These are phyloP conservation scores for Akanthomyces lecanii DNA, from an alignment of 2,329 filamentous ascomycete species.

Conservation along the genomic window DNA sequence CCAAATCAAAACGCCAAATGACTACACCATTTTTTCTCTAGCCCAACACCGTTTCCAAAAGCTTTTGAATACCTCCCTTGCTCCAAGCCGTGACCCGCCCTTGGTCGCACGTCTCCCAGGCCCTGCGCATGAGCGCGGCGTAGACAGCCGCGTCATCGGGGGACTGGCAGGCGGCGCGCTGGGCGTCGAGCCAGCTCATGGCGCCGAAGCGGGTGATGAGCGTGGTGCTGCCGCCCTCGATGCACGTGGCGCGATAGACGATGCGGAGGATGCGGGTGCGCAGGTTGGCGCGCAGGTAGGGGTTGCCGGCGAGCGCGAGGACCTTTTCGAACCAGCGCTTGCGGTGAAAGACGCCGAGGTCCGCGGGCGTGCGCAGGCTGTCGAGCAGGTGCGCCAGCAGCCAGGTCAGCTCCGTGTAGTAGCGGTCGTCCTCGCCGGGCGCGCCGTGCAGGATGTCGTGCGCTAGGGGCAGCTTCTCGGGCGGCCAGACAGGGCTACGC, in stretches of 20 bases:
- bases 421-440: conserved; percentile 67
- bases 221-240: conserved; percentile 73
- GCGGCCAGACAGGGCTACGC: conserved; percentile 69
- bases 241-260: conserved; percentile 61
- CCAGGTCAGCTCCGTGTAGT: conserved; percentile 71
- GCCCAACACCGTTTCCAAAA: conserved; percentile 22
- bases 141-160: conserved; percentile 46
- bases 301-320: conserved; percentile 63
- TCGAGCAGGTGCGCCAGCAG: conserved; percentile 67
- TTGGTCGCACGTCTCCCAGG: conserved; percentile 63
- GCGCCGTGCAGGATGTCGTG: conserved; percentile 58
- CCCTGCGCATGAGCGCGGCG: conserved; percentile 50
- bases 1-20: not conserved
- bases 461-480: conserved; percentile 68
- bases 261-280: conserved; percentile 58
- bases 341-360: conserved; percentile 58
- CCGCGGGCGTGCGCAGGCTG: conserved; percentile 54
- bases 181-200: conserved; percentile 68
- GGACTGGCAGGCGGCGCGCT: conserved; percentile 42
- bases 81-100: conserved; percentile 66
- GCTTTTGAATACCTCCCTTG: conserved; percentile 39
- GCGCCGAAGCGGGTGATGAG: conserved; percentile 72
- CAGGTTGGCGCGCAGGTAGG: conserved; percentile 55
- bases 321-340: conserved; percentile 71
- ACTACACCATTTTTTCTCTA: not conserved